Percentiles rank a stretch among this genome's conserved stretches.
These are phyloP conservation scores for Arctium lappa DNA, from an alignment of 129 eudicot species.

Conservation along the genomic window DNA sequence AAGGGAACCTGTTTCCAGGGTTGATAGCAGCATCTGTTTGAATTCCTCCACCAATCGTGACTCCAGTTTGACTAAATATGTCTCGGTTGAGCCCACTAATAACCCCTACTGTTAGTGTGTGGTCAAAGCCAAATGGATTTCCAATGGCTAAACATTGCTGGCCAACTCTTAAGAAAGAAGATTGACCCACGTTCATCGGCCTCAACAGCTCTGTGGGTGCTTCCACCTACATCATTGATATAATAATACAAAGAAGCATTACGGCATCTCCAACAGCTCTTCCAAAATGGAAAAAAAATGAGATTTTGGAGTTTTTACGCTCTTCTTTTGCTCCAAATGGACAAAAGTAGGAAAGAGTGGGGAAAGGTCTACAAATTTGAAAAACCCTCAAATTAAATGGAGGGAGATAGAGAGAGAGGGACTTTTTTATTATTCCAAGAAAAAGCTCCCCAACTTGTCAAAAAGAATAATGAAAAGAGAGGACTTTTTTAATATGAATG, in stretches of 20 bases:
- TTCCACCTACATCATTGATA: slow-evolving; percentile 52
- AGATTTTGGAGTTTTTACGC: neutral
- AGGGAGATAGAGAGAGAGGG: neutral
- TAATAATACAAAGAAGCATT: neutral
- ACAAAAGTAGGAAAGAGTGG: neutral
- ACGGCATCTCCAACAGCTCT: neutral
- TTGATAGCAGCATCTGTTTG: slow-evolving; percentile 99
- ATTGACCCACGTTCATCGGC: slow-evolving; percentile 79
- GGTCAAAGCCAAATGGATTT: slow-evolving; percentile 98
- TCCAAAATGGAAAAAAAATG: neutral
- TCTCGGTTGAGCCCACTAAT: slow-evolving; percentile 94
- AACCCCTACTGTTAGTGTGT: slow-evolving; percentile 96
- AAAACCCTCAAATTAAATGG: neutral
- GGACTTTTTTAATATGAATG: neutral
- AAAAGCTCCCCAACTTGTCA: too few relatives aligned
- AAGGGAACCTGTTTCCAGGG: slow-evolving; percentile 85
- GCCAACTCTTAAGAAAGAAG: slow-evolving; percentile 83
- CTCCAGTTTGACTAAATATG: slow-evolving; percentile 95
- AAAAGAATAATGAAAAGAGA: too few relatives aligned
- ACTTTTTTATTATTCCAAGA: too few relatives aligned
- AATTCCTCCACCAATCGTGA: slow-evolving; percentile 96
- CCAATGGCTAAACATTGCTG: slow-evolving; percentile 98
- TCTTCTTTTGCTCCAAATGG: neutral
- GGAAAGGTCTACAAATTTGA: neutral
- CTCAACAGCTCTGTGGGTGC: slow-evolving; percentile 75